These are phyloP conservation scores for Zygotorulaspora florentina DNA, from an alignment of 805 yeast species.

Conservation along the genomic window DNA sequence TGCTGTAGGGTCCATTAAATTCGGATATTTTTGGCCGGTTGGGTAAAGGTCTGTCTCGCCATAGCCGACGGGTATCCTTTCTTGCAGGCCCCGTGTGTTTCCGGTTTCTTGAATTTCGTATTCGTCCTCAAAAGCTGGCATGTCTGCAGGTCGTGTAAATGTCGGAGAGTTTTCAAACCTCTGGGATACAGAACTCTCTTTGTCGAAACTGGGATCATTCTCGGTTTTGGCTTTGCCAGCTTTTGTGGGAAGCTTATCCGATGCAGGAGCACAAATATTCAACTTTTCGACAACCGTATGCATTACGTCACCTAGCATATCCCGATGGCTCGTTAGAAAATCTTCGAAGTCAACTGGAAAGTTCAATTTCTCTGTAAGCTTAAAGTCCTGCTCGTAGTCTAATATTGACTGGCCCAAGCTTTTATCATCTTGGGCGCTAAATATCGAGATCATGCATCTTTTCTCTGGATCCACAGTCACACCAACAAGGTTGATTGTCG, in stretches of 20 bases:
- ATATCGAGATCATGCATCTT: conserved; percentile 20
- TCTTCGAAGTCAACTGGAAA: conserved; percentile 14
- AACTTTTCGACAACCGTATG: conserved; percentile 3
- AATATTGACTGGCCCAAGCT: conserved; percentile 18
- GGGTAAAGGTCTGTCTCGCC: conserved; percentile 37
- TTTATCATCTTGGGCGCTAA: conserved; percentile 9
- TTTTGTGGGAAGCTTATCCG: background rate
- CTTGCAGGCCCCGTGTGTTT: conserved; percentile 2
- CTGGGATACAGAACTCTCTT: background rate
- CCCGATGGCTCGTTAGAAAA: background rate
- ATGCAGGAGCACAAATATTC: conserved; percentile 1
- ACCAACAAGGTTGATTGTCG: conserved; percentile 8
- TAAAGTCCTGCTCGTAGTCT: conserved; percentile 13
- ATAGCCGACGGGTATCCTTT: conserved; percentile 15
- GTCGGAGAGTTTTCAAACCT: background rate
- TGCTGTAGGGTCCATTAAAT: conserved; percentile 19
- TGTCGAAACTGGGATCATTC: background rate
- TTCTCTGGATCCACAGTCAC: conserved; percentile 7
- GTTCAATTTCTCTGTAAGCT: background rate
- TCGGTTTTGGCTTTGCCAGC: background rate
- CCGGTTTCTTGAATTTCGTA: conserved; percentile 21
- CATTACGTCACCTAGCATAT: background rate
- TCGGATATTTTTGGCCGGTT: conserved; percentile 29
- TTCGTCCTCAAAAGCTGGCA: conserved; percentile 37
- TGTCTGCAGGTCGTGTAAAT: conserved; percentile 25